phyloP scores from a whole-genome alignment of 2,329 filamentous ascomycete genomes.

The Neurospora sp. region DNA sequence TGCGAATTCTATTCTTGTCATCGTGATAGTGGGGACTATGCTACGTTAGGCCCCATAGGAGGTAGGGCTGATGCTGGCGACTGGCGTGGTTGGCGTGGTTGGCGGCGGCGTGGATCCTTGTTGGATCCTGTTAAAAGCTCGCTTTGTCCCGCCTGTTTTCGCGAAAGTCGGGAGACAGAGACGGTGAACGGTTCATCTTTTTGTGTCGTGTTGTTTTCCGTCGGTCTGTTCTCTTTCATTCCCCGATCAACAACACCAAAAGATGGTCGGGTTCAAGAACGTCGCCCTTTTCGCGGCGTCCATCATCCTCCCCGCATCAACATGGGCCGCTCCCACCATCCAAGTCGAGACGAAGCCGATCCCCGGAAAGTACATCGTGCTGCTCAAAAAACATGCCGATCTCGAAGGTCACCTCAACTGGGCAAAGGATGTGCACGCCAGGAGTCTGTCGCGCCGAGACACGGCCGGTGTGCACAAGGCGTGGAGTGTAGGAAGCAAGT shows the following conservation, averaged over 20 bases:
- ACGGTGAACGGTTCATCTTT: not conserved
- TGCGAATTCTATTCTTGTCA: not conserved
- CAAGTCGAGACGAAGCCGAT: conserved; percentile 24
- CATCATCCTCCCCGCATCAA: conserved; percentile 19
- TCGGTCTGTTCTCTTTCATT: not conserved
- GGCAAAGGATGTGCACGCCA: conserved; percentile 26
- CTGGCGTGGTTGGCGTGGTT: not conserved
- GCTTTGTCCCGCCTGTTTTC: not conserved
- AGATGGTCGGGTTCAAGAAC: conserved; percentile 6
- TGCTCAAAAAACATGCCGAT: conserved; percentile 25
- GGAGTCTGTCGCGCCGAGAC: conserved; percentile 25
- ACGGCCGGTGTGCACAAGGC: conserved; percentile 29
- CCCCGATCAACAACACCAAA: not conserved
- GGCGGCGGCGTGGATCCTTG: not conserved
- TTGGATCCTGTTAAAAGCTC: not conserved
- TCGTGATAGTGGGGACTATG: not conserved
- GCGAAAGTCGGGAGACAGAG: not conserved
- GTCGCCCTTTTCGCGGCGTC: conserved; percentile 21
- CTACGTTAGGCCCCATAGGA: not conserved
- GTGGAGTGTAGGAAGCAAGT: conserved; percentile 28
- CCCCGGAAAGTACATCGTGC: conserved; percentile 32
- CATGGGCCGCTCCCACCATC: conserved; percentile 21
- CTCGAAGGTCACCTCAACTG: conserved; percentile 26
- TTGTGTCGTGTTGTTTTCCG: not conserved
- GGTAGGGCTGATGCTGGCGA: not conserved